Percentiles rank a stretch among this genome's conserved stretches.
These are phyloP conservation scores for Apiotrichum laibachii DNA, from an alignment of 1,284 basidiomycete species.

Conservation along the genomic window DNA sequence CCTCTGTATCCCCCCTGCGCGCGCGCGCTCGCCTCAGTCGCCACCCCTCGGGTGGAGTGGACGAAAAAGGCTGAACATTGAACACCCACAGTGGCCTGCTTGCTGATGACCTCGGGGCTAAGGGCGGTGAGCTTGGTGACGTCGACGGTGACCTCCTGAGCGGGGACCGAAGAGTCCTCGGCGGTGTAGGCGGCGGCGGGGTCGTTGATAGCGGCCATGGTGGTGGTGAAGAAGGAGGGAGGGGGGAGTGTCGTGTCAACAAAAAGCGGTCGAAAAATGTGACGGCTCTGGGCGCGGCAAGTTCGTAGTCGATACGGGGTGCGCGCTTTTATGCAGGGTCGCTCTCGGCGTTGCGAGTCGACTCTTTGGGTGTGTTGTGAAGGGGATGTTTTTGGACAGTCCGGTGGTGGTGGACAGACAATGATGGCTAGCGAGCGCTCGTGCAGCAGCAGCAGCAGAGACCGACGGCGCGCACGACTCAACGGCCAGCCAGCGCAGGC, in stretches of 20 bases:
- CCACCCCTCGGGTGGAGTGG: background rate
- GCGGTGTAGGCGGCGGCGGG: conserved; percentile 30
- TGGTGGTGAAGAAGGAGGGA: background rate
- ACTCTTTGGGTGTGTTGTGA: conserved; percentile 10
- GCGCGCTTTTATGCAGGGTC: conserved; percentile 2
- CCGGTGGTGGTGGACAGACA: no score
- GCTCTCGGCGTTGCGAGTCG: conserved; percentile 2
- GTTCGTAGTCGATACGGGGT: conserved; percentile 5
- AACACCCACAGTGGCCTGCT: conserved; percentile 69
- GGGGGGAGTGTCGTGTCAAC: background rate
- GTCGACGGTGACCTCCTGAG: conserved; percentile 63
- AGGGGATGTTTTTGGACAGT: no score
- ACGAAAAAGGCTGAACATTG: background rate
- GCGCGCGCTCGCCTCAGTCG: background rate
- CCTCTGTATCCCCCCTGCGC: background rate
- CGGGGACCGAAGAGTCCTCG: conserved; percentile 14
- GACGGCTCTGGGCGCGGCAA: background rate
- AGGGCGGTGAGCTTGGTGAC: conserved; percentile 79
- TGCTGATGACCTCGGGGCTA: conserved; percentile 93
- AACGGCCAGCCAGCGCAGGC: background rate
- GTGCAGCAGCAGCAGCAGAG: no score
- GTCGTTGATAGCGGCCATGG: conserved; percentile 36
- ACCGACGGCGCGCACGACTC: background rate
- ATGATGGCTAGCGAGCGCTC: no score
- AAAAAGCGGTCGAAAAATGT: background rate